Evolutionary conservation across 2,329 filamentous ascomycete genomes (phyloP).

Genomic region (Phyllosticta citriasiana): DNA sequence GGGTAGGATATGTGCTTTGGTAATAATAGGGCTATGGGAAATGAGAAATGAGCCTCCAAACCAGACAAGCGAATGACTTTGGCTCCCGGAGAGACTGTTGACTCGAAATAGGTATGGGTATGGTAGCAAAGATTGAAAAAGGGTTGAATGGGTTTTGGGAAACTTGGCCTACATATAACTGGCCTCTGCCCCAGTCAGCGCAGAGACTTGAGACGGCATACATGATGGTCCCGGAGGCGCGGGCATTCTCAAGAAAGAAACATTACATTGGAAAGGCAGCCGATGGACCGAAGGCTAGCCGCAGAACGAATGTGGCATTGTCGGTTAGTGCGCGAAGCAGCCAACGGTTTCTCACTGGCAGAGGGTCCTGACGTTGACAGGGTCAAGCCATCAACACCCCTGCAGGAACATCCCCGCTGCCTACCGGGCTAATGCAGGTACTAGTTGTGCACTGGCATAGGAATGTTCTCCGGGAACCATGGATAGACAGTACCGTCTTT

Average conservation of each 20-base stretch:
- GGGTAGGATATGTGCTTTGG: conserved; percentile 12
- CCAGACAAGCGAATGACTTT: conserved; percentile 30
- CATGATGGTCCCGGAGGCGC: neutral
- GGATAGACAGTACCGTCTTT: neutral
- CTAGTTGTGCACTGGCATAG: neutral
- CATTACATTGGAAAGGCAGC: neutral
- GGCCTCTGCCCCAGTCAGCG: neutral
- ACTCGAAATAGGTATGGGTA: conserved; percentile 3
- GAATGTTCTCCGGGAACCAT: neutral
- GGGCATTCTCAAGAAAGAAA: neutral
- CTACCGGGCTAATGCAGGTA: neutral
- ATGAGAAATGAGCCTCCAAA: conserved; percentile 20
- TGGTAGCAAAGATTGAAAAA: neutral
- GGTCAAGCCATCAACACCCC: neutral
- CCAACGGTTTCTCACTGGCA: neutral
- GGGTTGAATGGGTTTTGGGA: neutral
- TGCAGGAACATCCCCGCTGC: neutral
- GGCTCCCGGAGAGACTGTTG: conserved; percentile 13
- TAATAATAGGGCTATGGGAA: conserved; percentile 10
- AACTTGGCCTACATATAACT: conserved; percentile 4
- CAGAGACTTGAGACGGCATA: neutral
- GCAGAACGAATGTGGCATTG: neutral
- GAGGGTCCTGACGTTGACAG: neutral
- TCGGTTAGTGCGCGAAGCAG: neutral
- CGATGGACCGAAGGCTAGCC: neutral